Conservation (phyloP, 352 stramenopile species). For the Pythium plurisporium region DNA sequence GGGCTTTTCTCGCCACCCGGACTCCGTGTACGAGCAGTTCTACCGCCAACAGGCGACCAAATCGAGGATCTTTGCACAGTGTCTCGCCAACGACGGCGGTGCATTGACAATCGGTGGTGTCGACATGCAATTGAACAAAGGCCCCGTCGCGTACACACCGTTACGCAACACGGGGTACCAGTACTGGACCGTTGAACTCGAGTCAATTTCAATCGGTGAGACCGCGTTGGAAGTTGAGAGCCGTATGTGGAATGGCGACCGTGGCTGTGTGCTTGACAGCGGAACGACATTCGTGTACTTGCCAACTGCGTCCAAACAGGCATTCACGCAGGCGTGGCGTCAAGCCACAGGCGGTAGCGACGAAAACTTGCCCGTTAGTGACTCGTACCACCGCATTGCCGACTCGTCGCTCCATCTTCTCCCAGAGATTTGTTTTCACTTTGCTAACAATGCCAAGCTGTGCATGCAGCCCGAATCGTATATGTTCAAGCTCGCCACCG, state of each 20-base stretch:
- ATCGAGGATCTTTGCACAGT: constrained; percentile 91
- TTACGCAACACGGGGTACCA: constrained; percentile 67
- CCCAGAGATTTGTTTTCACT: constrained; percentile 61
- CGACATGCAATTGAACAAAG: constrained; percentile 56
- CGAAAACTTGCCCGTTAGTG: constrained; percentile 36
- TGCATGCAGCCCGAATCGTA: constrained; percentile 51
- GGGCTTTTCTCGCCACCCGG: constrained; percentile 89
- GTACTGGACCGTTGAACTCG: constrained; percentile 74
- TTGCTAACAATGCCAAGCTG: constrained; percentile 53
- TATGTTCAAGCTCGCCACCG: constrained; percentile 31
- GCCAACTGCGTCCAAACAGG: constrained; percentile 26
- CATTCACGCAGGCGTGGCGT: constrained; percentile 50
- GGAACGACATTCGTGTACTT: constrained; percentile 81
- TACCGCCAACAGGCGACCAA: constrained; percentile 74
- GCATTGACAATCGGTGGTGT: constrained; percentile 91
- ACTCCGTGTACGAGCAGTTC: constrained; percentile 92
- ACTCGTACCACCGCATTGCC: constrained; percentile 36
- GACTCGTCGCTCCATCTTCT: constrained; percentile 27
- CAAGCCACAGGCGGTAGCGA: constrained; percentile 37
- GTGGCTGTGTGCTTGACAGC: constrained; percentile 74
- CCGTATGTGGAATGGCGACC: constrained; percentile 51
- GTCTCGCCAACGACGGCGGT: constrained; percentile 85
- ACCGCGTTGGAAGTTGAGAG: constrained; percentile 28
- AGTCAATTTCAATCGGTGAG: constrained; percentile 42
- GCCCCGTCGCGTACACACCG: constrained; percentile 84